phyloP scores from a whole-genome alignment of 2,329 filamentous ascomycete genomes.

The Pseudogymnoascus sp. region DNA sequence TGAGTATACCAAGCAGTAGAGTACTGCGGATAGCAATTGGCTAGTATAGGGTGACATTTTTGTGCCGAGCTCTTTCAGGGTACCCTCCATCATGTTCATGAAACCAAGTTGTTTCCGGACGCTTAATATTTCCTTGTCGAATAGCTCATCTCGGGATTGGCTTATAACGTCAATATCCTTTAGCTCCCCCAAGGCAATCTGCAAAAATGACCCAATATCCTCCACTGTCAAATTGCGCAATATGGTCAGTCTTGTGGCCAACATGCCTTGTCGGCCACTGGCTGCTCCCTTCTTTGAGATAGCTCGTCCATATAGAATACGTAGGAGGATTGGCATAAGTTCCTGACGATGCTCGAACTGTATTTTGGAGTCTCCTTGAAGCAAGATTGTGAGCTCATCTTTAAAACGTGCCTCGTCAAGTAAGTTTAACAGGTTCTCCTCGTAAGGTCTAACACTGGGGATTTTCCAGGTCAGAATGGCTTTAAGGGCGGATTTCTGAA shows the following conservation, averaged over 20 bases:
- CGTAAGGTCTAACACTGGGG: slow-evolving; percentile 63
- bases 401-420: slow-evolving; percentile 87
- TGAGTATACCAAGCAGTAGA: slow-evolving; percentile 72
- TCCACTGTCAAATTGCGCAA: slow-evolving; percentile 66
- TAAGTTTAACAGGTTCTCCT: slow-evolving; percentile 77
- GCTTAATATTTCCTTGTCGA: slow-evolving; percentile 52
- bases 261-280: slow-evolving; percentile 71
- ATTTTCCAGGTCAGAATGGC: slow-evolving; percentile 86
- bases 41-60: slow-evolving; percentile 60
- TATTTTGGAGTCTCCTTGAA: slow-evolving; percentile 67
- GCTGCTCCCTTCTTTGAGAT: slow-evolving; percentile 72
- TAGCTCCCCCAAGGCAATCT: slow-evolving; percentile 69
- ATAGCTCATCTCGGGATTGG: slow-evolving; percentile 21
- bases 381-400: slow-evolving; percentile 84
- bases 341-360: slow-evolving; percentile 62
- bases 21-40: slow-evolving; percentile 63
- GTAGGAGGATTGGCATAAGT: slow-evolving; percentile 78
- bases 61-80: slow-evolving; percentile 75
- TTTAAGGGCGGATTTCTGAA: slow-evolving; percentile 78
- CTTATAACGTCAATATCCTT: slow-evolving; percentile 48
- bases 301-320: slow-evolving; percentile 80
- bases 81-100: slow-evolving; percentile 80
- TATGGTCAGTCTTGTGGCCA: slow-evolving; percentile 71
- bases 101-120: slow-evolving; percentile 81
- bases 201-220: slow-evolving; percentile 73